Percentiles rank a stretch among this genome's conserved stretches.
phyloP scores from a whole-genome alignment of 2,329 filamentous ascomycete genomes.

The Sclerotiophoma versabilis region DNA sequence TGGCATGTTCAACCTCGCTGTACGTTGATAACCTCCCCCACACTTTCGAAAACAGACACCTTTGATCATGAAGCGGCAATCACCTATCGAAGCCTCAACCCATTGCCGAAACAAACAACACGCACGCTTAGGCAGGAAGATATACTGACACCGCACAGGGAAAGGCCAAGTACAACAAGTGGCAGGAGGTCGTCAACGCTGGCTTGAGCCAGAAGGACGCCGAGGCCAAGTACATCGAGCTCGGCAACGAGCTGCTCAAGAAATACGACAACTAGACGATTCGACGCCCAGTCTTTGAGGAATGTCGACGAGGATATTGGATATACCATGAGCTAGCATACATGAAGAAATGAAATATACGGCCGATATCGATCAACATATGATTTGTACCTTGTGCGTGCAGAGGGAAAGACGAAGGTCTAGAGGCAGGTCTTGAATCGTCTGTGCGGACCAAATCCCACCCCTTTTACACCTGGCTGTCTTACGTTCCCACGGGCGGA shows the following conservation, averaged over 20 bases:
- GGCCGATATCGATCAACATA: slow-evolving; percentile 5
- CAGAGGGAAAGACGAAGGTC: too few relatives aligned
- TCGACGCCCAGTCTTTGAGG: not conserved
- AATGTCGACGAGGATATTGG: not conserved
- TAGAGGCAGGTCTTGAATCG: too few relatives aligned
- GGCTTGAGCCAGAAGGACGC: slow-evolving; percentile 69
- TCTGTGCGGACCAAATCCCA: too few relatives aligned
- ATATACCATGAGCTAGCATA: slow-evolving; percentile 10
- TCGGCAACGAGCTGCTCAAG: slow-evolving; percentile 75
- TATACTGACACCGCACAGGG: slow-evolving; percentile 58
- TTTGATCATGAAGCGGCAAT: too few relatives aligned
- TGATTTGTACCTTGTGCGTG: not conserved
- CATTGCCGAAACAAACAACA: not conserved
- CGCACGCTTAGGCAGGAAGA: not conserved
- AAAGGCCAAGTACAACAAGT: slow-evolving; percentile 82
- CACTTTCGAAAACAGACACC: not conserved
- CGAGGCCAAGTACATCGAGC: slow-evolving; percentile 76
- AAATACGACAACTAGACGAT: slow-evolving; percentile 65
- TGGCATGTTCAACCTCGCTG: slow-evolving; percentile 75
- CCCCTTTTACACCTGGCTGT: too few relatives aligned
- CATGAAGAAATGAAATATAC: slow-evolving; percentile 16
- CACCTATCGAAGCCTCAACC: not conserved
- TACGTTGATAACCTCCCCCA: slow-evolving; percentile 41
- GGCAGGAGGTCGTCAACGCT: slow-evolving; percentile 74
- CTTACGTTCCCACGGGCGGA: too few relatives aligned